phyloP scores from a whole-genome alignment of 768 basidiomycete species.

The Agrocybe pediades region DNA sequence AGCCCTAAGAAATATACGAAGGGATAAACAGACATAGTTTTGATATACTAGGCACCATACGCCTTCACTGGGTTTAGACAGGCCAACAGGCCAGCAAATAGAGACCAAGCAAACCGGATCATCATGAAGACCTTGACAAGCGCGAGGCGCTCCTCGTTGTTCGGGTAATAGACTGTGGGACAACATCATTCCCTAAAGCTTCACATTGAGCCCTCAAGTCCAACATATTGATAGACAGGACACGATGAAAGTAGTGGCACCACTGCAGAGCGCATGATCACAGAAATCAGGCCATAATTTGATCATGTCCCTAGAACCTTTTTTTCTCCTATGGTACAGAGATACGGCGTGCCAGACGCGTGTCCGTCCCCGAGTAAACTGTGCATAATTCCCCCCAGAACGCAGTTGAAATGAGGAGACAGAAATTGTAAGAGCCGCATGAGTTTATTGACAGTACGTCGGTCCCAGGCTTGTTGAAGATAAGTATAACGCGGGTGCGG shows the following conservation, averaged over 20 bases:
- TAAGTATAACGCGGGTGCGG: background rate
- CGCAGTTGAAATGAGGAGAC: background rate
- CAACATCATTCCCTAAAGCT: background rate
- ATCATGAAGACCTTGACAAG: background rate
- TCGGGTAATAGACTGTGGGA: background rate
- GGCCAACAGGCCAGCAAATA: too few relatives aligned
- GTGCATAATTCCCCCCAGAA: background rate
- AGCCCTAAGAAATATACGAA: too few relatives aligned
- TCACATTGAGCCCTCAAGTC: background rate
- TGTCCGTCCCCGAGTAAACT: background rate
- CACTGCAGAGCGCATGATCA: background rate
- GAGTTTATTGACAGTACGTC: background rate
- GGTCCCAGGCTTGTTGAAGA: too few relatives aligned
- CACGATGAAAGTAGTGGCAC: background rate
- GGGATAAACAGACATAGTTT: too few relatives aligned
- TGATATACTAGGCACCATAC: too few relatives aligned
- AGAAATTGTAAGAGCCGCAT: background rate
- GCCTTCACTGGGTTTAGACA: too few relatives aligned
- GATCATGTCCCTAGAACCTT: background rate
- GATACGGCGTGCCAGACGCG: background rate
- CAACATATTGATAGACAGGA: background rate
- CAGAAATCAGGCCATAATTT: background rate
- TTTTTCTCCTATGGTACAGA: background rate
- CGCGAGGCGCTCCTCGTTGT: background rate
- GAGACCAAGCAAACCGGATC: background rate